phyloP scores from a whole-genome alignment of 768 basidiomycete genomes.

The Lactarius psammicola region DNA sequence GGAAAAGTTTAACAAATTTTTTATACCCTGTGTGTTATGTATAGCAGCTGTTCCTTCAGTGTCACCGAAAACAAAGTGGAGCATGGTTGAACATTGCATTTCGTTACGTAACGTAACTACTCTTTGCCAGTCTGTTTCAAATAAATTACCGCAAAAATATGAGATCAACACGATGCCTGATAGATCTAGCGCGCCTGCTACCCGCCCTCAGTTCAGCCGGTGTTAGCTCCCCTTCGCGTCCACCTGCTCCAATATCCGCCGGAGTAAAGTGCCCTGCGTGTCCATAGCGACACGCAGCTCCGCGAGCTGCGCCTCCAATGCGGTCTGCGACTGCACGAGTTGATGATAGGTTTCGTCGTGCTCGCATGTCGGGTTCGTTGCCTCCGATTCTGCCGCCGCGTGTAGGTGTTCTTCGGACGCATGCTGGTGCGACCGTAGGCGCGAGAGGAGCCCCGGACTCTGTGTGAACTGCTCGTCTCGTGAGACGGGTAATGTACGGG shows the following conservation, averaged over 20 bases:
- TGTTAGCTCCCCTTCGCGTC: constrained; percentile 16
- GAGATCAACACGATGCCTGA: background rate
- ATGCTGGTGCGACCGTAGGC: background rate
- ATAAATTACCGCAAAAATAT: background rate
- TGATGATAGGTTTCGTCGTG: constrained; percentile 57
- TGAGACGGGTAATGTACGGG: background rate
- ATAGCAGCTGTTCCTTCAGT: background rate
- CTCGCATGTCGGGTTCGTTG: background rate
- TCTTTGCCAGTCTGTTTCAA: background rate
- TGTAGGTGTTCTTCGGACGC: background rate
- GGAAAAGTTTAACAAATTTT: no score
- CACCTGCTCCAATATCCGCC: constrained; percentile 31
- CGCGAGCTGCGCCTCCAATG: constrained; percentile 61
- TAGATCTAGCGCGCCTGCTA: background rate
- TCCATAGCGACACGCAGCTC: constrained; percentile 58
- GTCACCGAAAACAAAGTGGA: background rate
- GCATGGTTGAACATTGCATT: background rate
- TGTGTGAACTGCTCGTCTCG: background rate
- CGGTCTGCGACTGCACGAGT: constrained; percentile 63
- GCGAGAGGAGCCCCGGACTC: constrained; percentile 11
- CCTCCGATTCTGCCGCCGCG: background rate
- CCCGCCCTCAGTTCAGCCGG: background rate
- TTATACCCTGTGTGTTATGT: background rate
- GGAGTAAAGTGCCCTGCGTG: constrained; percentile 54
- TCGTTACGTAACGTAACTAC: background rate